Conservation (phyloP, 1,139 yeast genomes). For the Blastobotrys persicus region DNA sequence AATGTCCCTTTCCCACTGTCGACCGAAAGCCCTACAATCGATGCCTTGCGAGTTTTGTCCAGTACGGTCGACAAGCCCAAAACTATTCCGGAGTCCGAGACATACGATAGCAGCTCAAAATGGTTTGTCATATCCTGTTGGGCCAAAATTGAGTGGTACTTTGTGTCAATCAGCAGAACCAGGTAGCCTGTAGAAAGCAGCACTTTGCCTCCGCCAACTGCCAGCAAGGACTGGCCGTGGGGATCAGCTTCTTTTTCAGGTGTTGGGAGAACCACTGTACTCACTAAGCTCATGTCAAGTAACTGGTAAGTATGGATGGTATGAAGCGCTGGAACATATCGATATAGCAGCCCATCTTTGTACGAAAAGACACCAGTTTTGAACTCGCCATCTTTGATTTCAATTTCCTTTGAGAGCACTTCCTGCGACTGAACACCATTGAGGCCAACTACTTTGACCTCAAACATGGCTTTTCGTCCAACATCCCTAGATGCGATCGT, state of each 20-base stretch:
- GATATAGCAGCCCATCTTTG: constrained; percentile 25
- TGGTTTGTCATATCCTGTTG: constrained; percentile 30
- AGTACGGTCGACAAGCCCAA: constrained; percentile 18
- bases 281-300: constrained; percentile 16
- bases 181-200: constrained; percentile 39
- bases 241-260: constrained; percentile 12
- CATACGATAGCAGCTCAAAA: constrained; percentile 24
- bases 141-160: constrained; percentile 43
- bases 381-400: constrained; percentile 13
- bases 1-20: constrained; percentile 70
- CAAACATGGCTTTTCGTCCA: constrained; percentile 14
- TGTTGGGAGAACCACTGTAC: constrained; percentile 11
- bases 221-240: constrained; percentile 37
- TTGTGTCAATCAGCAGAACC: constrained; percentile 43
- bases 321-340: constrained; percentile 16
- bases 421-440: constrained; percentile 21
- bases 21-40: constrained; percentile 46
- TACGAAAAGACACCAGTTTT: constrained; percentile 21
- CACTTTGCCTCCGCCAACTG: constrained; percentile 38
- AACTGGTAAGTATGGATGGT: constrained; percentile 20
- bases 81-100: constrained; percentile 23
- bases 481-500: constrained; percentile 24
- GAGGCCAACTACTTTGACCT: constrained; percentile 24
- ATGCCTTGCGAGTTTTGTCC: constrained; percentile 17
- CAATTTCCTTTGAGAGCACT: constrained; percentile 21